These are phyloP conservation scores for Ceratocystis eucalypticola DNA, from an alignment of 2,329 filamentous ascomycete species.

Conservation along the genomic window DNA sequence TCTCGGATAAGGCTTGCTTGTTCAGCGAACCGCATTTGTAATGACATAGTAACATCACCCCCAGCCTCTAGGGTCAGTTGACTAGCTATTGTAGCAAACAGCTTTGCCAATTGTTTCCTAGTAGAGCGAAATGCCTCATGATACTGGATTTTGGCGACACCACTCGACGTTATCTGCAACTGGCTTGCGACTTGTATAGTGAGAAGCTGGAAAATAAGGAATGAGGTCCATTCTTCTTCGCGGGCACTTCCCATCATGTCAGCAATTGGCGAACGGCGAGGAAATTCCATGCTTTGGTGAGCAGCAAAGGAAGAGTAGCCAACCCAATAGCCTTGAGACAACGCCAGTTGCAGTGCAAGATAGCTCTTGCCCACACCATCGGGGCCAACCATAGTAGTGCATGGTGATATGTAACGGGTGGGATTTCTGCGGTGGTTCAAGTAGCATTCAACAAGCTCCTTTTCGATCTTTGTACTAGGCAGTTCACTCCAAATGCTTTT, in stretches of 20 bases:
- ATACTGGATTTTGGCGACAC: constrained; percentile 12
- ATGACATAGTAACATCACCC: background rate
- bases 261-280: constrained; percentile 13
- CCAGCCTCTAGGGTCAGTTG: background rate
- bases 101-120: constrained; percentile 9
- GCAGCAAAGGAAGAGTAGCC: constrained; percentile 13
- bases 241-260: constrained; percentile 13
- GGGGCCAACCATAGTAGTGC: constrained; percentile 14
- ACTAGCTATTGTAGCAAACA: constrained; percentile 12
- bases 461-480: constrained; percentile 11
- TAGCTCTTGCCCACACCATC: constrained; percentile 18
- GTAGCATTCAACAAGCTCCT: constrained; percentile 4
- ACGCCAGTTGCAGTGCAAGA: constrained; percentile 9
- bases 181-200: background rate
- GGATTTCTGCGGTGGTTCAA: constrained; percentile 15
- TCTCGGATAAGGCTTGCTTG: constrained; percentile 2
- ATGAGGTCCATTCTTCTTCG: constrained; percentile 17
- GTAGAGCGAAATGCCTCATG: constrained; percentile 10
- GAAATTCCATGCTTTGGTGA: background rate
- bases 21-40: background rate
- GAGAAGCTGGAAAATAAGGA: constrained; percentile 15
- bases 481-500: constrained; percentile 16
- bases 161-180: background rate
- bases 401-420: constrained; percentile 14
- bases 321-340: constrained; percentile 16